Conservation (phyloP, 768 basidiomycete genomes). For the Gelatoporia subvermispora region DNA sequence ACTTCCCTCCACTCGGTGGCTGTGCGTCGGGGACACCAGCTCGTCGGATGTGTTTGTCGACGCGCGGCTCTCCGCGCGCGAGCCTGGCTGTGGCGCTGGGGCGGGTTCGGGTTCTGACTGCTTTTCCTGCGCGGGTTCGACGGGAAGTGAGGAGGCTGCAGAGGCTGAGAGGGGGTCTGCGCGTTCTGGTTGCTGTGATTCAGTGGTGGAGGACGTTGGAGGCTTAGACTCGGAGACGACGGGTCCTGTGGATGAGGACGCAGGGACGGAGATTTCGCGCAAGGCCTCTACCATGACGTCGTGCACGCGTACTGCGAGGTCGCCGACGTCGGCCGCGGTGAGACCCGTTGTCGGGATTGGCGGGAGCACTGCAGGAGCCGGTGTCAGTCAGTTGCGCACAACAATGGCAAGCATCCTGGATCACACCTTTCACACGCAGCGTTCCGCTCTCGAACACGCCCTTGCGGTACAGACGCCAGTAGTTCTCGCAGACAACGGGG, state of each 20-base stretch:
- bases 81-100: conserved; percentile 5
- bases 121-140: neutral
- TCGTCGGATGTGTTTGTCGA: conserved; percentile 26
- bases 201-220: neutral
- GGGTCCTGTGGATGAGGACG: conserved; percentile 24
- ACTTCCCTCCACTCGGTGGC: conserved; percentile 42
- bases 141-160: conserved; percentile 1
- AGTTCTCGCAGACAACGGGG: conserved; percentile 92
- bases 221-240: conserved; percentile 6
- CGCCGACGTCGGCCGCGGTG: conserved; percentile 62
- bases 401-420: neutral
- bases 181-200: neutral
- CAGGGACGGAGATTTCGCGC: conserved; percentile 66
- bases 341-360: conserved; percentile 76
- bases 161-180: neutral
- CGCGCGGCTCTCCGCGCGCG: conserved; percentile 23
- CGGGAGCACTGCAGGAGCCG: conserved; percentile 66
- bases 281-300: conserved; percentile 77
- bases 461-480: conserved; percentile 79
- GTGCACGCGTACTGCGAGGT: conserved; percentile 62
- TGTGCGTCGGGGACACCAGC: conserved; percentile 18
- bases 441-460: conserved; percentile 72
- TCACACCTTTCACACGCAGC: conserved; percentile 77
- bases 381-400: conserved; percentile 4
- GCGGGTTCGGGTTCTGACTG: neutral